phyloP scores from a whole-genome alignment of 257 asterid species.

The Primulina huaijiensis region DNA sequence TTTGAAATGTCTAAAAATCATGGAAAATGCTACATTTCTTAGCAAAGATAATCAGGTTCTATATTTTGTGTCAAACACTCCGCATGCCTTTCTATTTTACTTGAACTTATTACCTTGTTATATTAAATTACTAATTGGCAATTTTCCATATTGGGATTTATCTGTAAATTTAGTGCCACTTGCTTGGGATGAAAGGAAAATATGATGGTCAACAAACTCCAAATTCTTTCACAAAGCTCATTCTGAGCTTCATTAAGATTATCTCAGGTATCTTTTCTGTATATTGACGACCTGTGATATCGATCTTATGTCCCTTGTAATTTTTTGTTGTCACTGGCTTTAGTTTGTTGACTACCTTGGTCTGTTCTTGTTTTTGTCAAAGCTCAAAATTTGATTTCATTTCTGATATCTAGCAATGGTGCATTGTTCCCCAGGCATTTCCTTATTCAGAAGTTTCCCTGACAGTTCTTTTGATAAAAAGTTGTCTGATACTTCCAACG shows the following conservation, averaged over 20 bases:
- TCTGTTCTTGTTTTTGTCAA: not conserved
- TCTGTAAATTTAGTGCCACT: constrained; percentile 53
- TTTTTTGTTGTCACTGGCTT: not conserved
- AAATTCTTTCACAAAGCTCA: constrained; percentile 59
- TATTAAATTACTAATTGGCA: not conserved
- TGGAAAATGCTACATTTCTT: constrained; percentile 80
- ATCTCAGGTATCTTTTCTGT: constrained; percentile 58
- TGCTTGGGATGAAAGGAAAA: constrained; percentile 74
- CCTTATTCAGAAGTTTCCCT: constrained; percentile 33
- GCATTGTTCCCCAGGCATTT: constrained; percentile 40
- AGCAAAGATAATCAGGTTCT: constrained; percentile 71
- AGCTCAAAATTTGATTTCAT: constrained; percentile 8
- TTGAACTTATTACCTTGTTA: not conserved
- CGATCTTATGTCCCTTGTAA: not conserved
- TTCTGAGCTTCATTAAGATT: constrained; percentile 58
- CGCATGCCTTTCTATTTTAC: not conserved
- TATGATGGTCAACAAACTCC: constrained; percentile 53
- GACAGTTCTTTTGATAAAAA: constrained; percentile 35
- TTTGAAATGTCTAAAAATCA: constrained; percentile 68
- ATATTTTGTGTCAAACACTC: constrained; percentile 17
- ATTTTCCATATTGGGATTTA: constrained; percentile 6
- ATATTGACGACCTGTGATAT: not conserved
- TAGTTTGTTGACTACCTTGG: not conserved
- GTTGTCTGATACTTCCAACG: constrained; percentile 30
- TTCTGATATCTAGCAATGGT: constrained; percentile 16